Conservation (phyloP, 2,329 filamentous ascomycete genomes). For the Lasiodiplodia theobromae region DNA sequence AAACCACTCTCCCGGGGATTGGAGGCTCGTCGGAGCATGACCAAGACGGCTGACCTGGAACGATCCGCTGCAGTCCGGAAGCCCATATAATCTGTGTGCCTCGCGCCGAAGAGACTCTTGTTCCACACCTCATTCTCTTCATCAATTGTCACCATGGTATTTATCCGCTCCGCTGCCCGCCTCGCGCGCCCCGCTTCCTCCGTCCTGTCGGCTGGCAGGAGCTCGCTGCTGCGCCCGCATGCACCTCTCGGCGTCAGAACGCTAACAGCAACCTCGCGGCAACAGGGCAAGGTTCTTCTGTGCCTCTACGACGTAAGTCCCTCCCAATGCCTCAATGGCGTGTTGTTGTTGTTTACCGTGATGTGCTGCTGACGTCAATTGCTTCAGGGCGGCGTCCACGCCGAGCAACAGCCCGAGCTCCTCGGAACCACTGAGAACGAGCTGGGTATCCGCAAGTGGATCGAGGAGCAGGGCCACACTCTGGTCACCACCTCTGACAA, state of each 20-base stretch:
- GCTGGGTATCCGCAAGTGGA: slow-evolving; percentile 95
- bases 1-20: slow-evolving; percentile 1
- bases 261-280: slow-evolving; percentile 69
- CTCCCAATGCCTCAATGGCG: slow-evolving; percentile 27
- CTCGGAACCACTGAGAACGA: slow-evolving; percentile 98
- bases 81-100: slow-evolving; percentile 8
- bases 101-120: background rate
- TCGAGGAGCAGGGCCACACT: slow-evolving; percentile 96
- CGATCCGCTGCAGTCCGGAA: slow-evolving; percentile 13
- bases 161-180: slow-evolving; percentile 67
- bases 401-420: slow-evolving; percentile 84
- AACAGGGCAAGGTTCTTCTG: slow-evolving; percentile 93
- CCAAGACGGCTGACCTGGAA: slow-evolving; percentile 24
- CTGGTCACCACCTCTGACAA: slow-evolving; percentile 98
- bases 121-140: slow-evolving; percentile 1
- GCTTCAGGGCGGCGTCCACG: slow-evolving; percentile 76
- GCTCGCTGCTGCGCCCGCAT: slow-evolving; percentile 53
- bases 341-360: slow-evolving; percentile 1
- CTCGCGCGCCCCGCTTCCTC: slow-evolving; percentile 63
- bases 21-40: slow-evolving; percentile 3
- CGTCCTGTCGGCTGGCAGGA: slow-evolving; percentile 53
- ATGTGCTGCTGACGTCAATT: slow-evolving; percentile 36
- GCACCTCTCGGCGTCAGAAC: slow-evolving; percentile 61
- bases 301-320: slow-evolving; percentile 86
- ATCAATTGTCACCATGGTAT: slow-evolving; percentile 59